These are phyloP conservation scores for Ganoderma meredithae DNA, from an alignment of 1,284 basidiomycete species.

Conservation along the genomic window DNA sequence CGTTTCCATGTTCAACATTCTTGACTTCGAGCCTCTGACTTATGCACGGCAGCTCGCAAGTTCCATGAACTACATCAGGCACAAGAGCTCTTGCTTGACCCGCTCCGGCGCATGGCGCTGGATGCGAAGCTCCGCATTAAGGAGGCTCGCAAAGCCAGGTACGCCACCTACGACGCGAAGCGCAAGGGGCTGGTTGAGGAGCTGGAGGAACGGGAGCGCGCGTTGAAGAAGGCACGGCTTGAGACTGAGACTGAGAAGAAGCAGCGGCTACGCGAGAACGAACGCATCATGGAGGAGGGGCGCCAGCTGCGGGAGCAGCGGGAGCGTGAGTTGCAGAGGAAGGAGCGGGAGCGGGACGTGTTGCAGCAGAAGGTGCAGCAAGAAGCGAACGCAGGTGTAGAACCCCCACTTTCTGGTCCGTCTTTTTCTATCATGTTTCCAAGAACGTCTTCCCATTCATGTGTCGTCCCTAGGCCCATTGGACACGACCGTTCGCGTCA, in stretches of 20 bases:
- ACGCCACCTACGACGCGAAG: constrained; percentile 80
- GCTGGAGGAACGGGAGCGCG: constrained; percentile 83
- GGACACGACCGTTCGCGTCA: constrained; percentile 78
- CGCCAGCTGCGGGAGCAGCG: constrained; percentile 73
- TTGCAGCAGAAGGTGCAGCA: constrained; percentile 39
- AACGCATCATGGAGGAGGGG: constrained; percentile 83
- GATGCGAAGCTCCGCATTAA: constrained; percentile 83
- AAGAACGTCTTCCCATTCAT: constrained; percentile 8
- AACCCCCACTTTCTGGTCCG: constrained; percentile 61
- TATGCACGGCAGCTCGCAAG: constrained; percentile 61
- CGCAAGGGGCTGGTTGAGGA: constrained; percentile 85
- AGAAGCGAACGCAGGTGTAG: constrained; percentile 42
- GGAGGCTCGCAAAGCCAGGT: constrained; percentile 75
- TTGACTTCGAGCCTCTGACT: neutral
- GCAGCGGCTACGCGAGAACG: constrained; percentile 67
- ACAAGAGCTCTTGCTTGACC: constrained; percentile 87
- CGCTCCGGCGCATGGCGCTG: constrained; percentile 81
- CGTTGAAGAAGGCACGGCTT: constrained; percentile 75
- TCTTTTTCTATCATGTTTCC: constrained; percentile 18
- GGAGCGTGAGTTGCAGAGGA: constrained; percentile 59
- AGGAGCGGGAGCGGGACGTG: constrained; percentile 47
- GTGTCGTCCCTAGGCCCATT: constrained; percentile 55
- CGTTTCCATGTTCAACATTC: too few species aligned
- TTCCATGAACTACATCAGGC: constrained; percentile 91
- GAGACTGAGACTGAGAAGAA: constrained; percentile 68